Evolutionary conservation across 345 rosid species (phyloP).

Genomic region (Aquilaria malaccensis): DNA sequence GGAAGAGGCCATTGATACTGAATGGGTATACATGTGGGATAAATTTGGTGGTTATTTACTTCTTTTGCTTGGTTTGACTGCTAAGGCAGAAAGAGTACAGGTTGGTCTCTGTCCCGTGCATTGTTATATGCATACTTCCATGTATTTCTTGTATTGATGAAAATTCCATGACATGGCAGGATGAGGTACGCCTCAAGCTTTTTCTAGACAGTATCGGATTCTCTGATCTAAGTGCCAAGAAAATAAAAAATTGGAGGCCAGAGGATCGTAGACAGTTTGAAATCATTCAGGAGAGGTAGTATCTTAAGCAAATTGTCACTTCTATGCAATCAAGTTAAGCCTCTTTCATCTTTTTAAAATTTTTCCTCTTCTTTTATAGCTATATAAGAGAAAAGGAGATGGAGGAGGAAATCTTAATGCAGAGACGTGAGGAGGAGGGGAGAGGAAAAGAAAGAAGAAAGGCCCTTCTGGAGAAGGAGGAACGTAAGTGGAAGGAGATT

Average conservation of each 20-base stretch:
- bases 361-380: slow-evolving; percentile 28
- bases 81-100: slow-evolving; percentile 97
- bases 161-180: slow-evolving; percentile 34
- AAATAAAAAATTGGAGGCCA: slow-evolving; percentile 99
- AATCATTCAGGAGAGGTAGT: slow-evolving; percentile 95
- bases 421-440: slow-evolving; percentile 99
- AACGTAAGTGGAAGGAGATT: slow-evolving; percentile 99
- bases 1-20: slow-evolving; percentile 99
- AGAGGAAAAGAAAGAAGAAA: slow-evolving; percentile 99
- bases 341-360: slow-evolving; percentile 2
- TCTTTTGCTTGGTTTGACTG: slow-evolving; percentile 92
- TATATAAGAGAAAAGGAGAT: slow-evolving; percentile 98
- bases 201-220: slow-evolving; percentile 99
- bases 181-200: slow-evolving; percentile 95
- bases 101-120: slow-evolving; percentile 27
- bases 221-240: slow-evolving; percentile 93
- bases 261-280: slow-evolving; percentile 98
- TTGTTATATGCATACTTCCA: slow-evolving; percentile 15
- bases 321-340: neutral
- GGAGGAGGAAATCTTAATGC: slow-evolving; percentile 98
- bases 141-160: slow-evolving; percentile 8
- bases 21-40: slow-evolving; percentile 99
- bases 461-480: slow-evolving; percentile 96
- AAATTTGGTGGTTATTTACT: slow-evolving; percentile 97
- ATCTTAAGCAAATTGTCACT: neutral